Evolutionary conservation across 352 stramenopile genomes (phyloP), one percentile per base, ranked within the genome.

Genomic region (Achlya hypogyna): DNA sequence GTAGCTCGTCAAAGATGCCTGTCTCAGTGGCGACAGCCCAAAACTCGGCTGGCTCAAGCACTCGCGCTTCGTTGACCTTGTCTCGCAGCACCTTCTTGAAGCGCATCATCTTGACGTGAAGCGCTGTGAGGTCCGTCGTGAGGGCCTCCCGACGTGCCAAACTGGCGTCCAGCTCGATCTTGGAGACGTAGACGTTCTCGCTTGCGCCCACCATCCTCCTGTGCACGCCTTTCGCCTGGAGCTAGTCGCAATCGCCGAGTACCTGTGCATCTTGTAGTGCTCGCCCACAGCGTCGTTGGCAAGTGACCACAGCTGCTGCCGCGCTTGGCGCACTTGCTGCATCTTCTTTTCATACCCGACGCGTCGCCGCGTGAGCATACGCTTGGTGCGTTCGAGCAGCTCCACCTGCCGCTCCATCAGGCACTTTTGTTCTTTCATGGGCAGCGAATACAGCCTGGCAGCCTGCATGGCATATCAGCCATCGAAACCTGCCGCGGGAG

Each of bases 281-380:
- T 67, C 60, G 22, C 9, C 23, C 5, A 67, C 60, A 12, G 47
- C 60, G 38, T 67, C 32, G 60, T 67, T 67, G 20, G 60, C 45
- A 14, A 52, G 51, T 20, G 51, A 16, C 60, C 60, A 67, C 27
- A 67, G n/a, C 31, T 23, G 9, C 20, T 9, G 34, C 14, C 60
- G 60, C 20, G 29, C 5, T 14, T 12, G 20, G 32, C 60, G 60
- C 20, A 67, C 51, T 9, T 67, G 34, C 28, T 38, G 22, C 60
- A 67, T 67, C 51, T 67, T 67, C 45, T 67, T 67, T 23, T 67
- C 60, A 8, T 67, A 67, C 16, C 60, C 60, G 18, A 67, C 32
- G 10, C 60, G 60, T 5, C 60, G 38, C 22, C 60, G 60, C 23
- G 18, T 20, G 28, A 67, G 51, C 25, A 29, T 20, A 9, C 51